These are phyloP conservation scores for Talaromyces sp. DNA, from an alignment of 2,329 filamentous ascomycete genomes.

Conservation along the genomic window DNA sequence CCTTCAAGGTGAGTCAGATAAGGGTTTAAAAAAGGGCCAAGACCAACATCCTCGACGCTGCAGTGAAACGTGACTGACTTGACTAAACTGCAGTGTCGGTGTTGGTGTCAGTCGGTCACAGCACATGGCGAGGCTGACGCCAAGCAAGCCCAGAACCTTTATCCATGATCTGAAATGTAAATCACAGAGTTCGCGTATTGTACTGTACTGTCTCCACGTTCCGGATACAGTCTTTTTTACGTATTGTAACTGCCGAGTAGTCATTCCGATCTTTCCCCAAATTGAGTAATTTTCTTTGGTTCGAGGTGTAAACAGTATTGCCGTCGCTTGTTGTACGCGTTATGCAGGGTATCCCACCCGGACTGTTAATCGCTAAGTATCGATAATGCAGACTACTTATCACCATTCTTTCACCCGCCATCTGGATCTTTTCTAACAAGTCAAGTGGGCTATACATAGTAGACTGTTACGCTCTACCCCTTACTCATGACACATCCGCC, in stretches of 20 bases:
- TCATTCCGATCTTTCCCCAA: not conserved
- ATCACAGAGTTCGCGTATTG: not conserved
- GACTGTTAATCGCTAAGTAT: no score
- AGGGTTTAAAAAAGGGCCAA: not conserved
- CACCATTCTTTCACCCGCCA: not conserved
- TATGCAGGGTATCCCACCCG: not conserved
- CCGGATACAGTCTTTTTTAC: not conserved
- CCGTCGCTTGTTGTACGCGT: not conserved
- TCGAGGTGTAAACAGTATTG: not conserved
- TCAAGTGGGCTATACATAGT: not conserved
- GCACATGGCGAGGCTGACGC: constrained; percentile 6
- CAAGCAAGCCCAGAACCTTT: not conserved
- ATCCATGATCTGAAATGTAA: not conserved
- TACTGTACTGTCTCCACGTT: not conserved
- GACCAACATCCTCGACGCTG: not conserved
- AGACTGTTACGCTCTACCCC: not conserved
- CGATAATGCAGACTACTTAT: not conserved
- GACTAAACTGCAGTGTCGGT: not conserved
- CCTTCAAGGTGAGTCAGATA: not conserved
- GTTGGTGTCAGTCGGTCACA: not conserved
- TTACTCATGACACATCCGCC: not conserved
- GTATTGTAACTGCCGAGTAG: not conserved
- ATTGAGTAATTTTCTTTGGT: not conserved
- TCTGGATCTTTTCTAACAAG: not conserved
- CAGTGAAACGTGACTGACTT: not conserved